phyloP scores from a whole-genome alignment of 2,329 filamentous ascomycete species.

The Diaporthe ampelina region DNA sequence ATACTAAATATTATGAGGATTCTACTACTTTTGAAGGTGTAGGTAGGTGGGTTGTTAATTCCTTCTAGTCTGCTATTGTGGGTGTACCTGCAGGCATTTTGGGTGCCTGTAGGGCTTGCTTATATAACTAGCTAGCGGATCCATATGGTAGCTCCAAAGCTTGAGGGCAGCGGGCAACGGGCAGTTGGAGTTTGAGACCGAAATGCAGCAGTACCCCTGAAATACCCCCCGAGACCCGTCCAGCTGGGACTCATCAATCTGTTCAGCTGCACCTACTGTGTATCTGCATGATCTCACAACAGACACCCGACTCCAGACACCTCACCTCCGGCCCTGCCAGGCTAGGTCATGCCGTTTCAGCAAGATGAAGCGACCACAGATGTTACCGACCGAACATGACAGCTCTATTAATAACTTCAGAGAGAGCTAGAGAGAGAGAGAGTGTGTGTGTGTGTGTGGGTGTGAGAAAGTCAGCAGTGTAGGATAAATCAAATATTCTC shows the following conservation, averaged over 20 bases:
- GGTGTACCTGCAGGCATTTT: too few relatives aligned
- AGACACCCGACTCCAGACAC: neutral
- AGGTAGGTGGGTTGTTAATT: too few relatives aligned
- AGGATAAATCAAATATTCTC: neutral
- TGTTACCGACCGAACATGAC: neutral
- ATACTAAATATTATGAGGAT: too few relatives aligned
- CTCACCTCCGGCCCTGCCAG: neutral
- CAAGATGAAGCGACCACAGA: constrained; percentile 12
- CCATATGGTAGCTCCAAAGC: neutral
- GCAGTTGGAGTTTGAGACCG: neutral
- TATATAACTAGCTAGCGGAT: too few relatives aligned
- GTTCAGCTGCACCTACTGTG: neutral
- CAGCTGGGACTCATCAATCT: constrained; percentile 2
- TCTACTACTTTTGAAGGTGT: too few relatives aligned
- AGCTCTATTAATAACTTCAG: neutral
- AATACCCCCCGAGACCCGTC: neutral
- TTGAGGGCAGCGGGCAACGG: constrained; percentile 1
- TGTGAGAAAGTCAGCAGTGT: neutral
- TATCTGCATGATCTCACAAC: constrained; percentile 4
- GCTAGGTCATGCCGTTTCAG: neutral
- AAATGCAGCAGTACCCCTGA: neutral
- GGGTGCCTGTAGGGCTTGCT: too few relatives aligned
- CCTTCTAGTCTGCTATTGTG: too few relatives aligned
- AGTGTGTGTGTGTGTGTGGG: too few relatives aligned
- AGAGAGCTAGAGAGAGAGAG: neutral